Conservation (phyloP, 495 filamentous ascomycete genomes). For the Glutinoglossum americanum region DNA sequence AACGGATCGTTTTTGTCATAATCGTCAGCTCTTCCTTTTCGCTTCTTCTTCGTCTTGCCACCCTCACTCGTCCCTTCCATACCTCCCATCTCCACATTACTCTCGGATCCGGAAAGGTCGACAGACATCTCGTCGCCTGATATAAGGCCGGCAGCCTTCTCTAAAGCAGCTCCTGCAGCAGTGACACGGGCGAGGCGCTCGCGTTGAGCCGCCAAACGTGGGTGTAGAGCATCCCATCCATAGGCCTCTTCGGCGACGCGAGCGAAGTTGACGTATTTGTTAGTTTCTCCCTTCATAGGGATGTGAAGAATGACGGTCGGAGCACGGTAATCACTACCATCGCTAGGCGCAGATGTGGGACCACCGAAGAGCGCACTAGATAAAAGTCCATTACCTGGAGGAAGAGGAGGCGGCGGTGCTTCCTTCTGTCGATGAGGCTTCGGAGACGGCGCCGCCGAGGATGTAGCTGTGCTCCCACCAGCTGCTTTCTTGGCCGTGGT, state of each 20-base stretch:
- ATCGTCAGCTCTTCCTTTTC: constrained; percentile 80
- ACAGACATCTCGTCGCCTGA: constrained; percentile 55
- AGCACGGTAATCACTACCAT: constrained; percentile 29
- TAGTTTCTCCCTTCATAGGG: constrained; percentile 52
- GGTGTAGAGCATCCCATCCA: constrained; percentile 83
- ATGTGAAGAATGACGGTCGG: constrained; percentile 74
- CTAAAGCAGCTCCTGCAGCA: constrained; percentile 60
- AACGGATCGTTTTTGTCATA: constrained; percentile 96
- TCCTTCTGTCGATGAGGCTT: constrained; percentile 35
- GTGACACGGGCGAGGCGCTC: constrained; percentile 62
- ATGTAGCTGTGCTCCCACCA: constrained; percentile 22
- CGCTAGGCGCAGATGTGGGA: constrained; percentile 17
- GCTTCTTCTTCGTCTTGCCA: constrained; percentile 36
- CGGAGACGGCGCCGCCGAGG: constrained; percentile 36
- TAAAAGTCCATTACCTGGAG: constrained; percentile 45
- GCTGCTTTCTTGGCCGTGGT: constrained; percentile 11
- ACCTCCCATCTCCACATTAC: constrained; percentile 58
- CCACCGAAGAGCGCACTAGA: constrained; percentile 39
- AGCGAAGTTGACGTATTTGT: constrained; percentile 89
- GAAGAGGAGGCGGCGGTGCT: constrained; percentile 28
- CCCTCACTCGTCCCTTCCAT: constrained; percentile 24
- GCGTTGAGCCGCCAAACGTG: constrained; percentile 67
- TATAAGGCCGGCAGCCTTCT: constrained; percentile 33
- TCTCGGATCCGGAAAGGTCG: constrained; percentile 33
- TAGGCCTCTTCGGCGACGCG: constrained; percentile 82